phyloP scores from a whole-genome alignment of 2,329 filamentous ascomycete genomes.

The Penicillium sclerotiorum region DNA sequence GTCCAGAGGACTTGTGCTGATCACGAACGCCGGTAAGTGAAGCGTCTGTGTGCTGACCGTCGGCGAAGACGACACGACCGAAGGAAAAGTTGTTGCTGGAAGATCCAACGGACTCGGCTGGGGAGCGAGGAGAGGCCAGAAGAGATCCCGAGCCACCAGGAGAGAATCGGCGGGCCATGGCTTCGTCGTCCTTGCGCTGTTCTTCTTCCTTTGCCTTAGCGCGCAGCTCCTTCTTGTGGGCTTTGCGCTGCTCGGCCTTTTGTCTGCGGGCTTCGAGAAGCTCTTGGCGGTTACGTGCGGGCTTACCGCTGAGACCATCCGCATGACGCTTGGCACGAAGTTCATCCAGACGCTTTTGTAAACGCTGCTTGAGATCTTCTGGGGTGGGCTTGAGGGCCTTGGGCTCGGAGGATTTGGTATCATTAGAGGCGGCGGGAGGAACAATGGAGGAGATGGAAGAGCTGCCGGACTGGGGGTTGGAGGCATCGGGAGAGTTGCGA shows the following conservation, averaged over 20 bases:
- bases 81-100: conserved; percentile 76
- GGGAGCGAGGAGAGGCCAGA: conserved; percentile 56
- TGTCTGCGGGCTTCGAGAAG: conserved; percentile 85
- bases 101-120: conserved; percentile 43
- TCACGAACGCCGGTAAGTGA: conserved; percentile 65
- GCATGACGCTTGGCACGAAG: conserved; percentile 86
- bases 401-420: conserved; percentile 42
- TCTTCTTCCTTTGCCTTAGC: conserved; percentile 78
- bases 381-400: conserved; percentile 71
- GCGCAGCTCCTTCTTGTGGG: conserved; percentile 84
- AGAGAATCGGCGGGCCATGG: conserved; percentile 56
- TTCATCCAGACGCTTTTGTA: conserved; percentile 81
- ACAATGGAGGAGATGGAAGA: conserved; percentile 72
- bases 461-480: conserved; percentile 54
- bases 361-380: conserved; percentile 72
- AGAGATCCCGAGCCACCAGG: conserved; percentile 63
- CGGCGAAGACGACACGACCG: conserved; percentile 85
- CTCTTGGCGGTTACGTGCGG: conserved; percentile 84
- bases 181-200: conserved; percentile 62
- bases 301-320: conserved; percentile 77
- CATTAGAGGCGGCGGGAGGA: conserved; percentile 41
- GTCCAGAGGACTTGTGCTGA: conserved; percentile 75
- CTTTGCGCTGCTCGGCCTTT: conserved; percentile 84
- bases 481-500: conserved; percentile 64
- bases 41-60: conserved; percentile 78